Evolutionary conservation across 345 rosid genomes (phyloP), one percentile per base, ranked within the genome.

Genomic region (Eucalyptus fibrosa): DNA sequence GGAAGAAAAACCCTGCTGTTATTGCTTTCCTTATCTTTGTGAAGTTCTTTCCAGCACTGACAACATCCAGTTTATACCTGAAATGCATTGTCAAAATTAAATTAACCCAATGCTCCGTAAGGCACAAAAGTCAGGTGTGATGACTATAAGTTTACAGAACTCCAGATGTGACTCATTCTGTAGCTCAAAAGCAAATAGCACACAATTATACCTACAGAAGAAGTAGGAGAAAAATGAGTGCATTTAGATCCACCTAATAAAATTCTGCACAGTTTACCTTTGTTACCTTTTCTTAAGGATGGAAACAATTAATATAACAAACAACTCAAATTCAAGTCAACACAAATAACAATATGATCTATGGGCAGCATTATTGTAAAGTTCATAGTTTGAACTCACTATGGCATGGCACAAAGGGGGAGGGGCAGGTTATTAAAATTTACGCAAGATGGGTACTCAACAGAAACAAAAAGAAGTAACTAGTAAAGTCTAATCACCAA

Each of bases 1-100:
- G 98, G 89, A 94, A 97, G 90, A 97, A 97, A 94, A 97, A 97
- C 56, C 99, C 99, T 56, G 98, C 98, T 18, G 99, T 90, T 50
- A 97, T 95, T 12, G 99, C 98, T 94, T 96, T 97, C 91, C 97
- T 93, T 87, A 97, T 95, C 95, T 94, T 97, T 10, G 93, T 92
- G 86, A 94, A 94, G 67, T 97, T 95, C 92, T 93, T 97, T 50
- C 99, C 99, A 7, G 96, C 97, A 47, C 97, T 93, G 44, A 95
- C 95, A 28, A 97, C 96, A 45, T 96, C 99, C 91, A 97, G 88
- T 91, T 96, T 97, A 90, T 96, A 97, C 89, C 99, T 97, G 94
- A 55, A 92, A 90, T 51, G 49, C 26, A 42, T 23, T 50, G 82
- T n/a, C 87, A 40, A 26, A 86, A 59, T 11, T 21, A 60, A 49